These are phyloP conservation scores for Mycogone perniciosa DNA, from an alignment of 2,329 filamentous ascomycete genomes.

Conservation along the genomic window DNA sequence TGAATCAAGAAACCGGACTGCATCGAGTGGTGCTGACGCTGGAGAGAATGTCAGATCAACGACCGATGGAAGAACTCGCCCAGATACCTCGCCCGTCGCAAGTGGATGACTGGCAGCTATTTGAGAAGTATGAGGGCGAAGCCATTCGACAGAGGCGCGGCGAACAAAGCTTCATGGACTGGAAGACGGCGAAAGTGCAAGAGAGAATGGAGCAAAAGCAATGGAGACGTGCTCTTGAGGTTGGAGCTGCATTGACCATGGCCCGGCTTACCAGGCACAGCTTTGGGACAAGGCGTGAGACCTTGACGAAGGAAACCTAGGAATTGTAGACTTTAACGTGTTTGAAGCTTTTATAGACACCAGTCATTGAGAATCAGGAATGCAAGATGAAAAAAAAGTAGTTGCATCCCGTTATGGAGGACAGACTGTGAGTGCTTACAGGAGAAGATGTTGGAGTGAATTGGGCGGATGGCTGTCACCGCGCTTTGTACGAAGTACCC, in stretches of 20 bases:
- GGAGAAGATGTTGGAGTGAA: too few species aligned
- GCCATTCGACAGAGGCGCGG: conserved; percentile 35
- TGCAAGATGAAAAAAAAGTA: too few species aligned
- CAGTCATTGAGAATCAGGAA: too few species aligned
- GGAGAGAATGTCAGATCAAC: conserved; percentile 38
- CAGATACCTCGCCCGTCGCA: conserved; percentile 47
- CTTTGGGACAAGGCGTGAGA: conserved; percentile 1
- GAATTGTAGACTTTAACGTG: neutral
- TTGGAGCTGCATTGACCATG: conserved; percentile 20
- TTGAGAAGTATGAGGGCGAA: conserved; percentile 40
- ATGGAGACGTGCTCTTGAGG: conserved; percentile 22
- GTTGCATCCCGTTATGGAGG: too few species aligned
- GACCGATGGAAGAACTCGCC: conserved; percentile 35
- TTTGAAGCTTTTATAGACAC: neutral
- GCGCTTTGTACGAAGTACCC: too few species aligned
- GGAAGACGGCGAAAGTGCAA: conserved; percentile 31
- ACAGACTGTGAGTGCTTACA: too few species aligned
- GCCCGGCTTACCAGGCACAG: conserved; percentile 8
- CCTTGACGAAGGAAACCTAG: neutral
- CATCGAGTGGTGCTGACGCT: conserved; percentile 42
- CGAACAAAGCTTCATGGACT: conserved; percentile 34
- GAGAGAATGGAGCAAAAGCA: conserved; percentile 23
- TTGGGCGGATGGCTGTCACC: too few species aligned
- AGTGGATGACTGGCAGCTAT: conserved; percentile 50
- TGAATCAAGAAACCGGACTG: conserved; percentile 32